Evolutionary conservation across 2,329 filamentous ascomycete genomes (phyloP).

Genomic region (Cercospora beticola): DNA sequence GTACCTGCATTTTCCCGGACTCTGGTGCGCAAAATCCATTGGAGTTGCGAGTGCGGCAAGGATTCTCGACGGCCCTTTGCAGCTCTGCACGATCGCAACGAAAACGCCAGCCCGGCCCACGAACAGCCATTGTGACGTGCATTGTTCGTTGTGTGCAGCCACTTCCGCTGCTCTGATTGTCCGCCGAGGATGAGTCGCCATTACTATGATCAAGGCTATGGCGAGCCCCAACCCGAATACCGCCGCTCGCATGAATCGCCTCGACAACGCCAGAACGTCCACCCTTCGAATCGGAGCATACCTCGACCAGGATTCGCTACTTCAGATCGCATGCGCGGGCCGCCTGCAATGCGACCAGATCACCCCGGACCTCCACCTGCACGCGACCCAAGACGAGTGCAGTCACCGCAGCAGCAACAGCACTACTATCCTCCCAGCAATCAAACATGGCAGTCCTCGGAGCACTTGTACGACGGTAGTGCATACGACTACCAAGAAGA

Average conservation of each 20-base stretch:
- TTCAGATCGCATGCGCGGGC: slow-evolving; percentile 22
- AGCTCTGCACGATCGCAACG: slow-evolving; percentile 15
- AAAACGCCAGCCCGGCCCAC: slow-evolving; percentile 12
- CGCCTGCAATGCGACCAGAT: slow-evolving; percentile 24
- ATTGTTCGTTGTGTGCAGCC: slow-evolving; percentile 1
- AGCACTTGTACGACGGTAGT: slow-evolving; percentile 31
- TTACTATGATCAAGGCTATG: slow-evolving; percentile 21
- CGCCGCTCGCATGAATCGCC: slow-evolving; percentile 9
- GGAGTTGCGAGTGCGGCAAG: not conserved
- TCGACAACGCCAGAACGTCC: slow-evolving; percentile 12
- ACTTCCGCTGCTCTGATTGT: slow-evolving; percentile 3
- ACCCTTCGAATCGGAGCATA: slow-evolving; percentile 19
- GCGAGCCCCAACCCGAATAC: slow-evolving; percentile 18
- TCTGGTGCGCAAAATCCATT: slow-evolving; percentile 1
- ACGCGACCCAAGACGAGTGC: slow-evolving; percentile 17
- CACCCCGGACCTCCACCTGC: slow-evolving; percentile 13
- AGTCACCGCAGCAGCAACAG: slow-evolving; percentile 15
- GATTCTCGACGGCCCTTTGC: slow-evolving; percentile 12
- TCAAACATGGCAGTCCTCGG: slow-evolving; percentile 20
- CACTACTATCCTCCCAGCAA: slow-evolving; percentile 15
- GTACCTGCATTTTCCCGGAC: slow-evolving; percentile 3
- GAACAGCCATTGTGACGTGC: slow-evolving; percentile 1
- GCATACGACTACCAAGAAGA: slow-evolving; percentile 28
- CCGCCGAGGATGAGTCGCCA: slow-evolving; percentile 21
- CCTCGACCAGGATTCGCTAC: slow-evolving; percentile 13